A percentile compares a stretch with the other conserved stretches of the same genome.
phyloP scores from a whole-genome alignment of 306 rosid genomes.

The Cicer yamashitae region DNA sequence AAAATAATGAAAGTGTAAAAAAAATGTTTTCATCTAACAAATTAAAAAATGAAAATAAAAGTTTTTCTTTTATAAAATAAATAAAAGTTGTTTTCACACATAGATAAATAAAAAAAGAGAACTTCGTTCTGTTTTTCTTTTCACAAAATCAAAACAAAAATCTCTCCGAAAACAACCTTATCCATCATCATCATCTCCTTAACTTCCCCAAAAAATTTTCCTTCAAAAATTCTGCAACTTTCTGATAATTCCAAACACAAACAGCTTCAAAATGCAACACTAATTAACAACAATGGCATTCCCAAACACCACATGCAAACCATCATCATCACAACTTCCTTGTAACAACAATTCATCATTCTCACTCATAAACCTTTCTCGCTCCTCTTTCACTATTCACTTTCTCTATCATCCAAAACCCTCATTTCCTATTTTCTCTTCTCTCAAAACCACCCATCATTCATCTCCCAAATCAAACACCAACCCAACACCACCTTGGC shows the following conservation, averaged over 20 bases:
- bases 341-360: constrained; percentile 52
- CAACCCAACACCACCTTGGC: constrained; percentile 67
- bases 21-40: no score
- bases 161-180: not conserved
- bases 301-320: constrained; percentile 44
- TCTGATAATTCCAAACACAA: constrained; percentile 39
- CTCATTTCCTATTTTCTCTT: constrained; percentile 56
- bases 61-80: no score
- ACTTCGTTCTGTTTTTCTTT: no score
- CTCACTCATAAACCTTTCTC: constrained; percentile 45
- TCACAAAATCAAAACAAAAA: not conserved
- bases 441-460: constrained; percentile 53
- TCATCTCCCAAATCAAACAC: constrained; percentile 49
- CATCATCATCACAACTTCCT: constrained; percentile 63
- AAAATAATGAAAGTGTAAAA: no score
- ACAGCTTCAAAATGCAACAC: constrained; percentile 2
- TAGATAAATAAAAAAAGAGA: no score
- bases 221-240: constrained; percentile 24
- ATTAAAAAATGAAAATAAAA: no score
- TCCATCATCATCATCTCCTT: constrained; percentile 16
- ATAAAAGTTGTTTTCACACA: no score
- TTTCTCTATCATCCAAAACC: constrained; percentile 54
- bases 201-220: not conserved
- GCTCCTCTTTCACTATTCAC: constrained; percentile 47
- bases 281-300: constrained; percentile 58